Evolutionary conservation across 495 filamentous ascomycete genomes (phyloP).

Genomic region (Aspergillus campestris): DNA sequence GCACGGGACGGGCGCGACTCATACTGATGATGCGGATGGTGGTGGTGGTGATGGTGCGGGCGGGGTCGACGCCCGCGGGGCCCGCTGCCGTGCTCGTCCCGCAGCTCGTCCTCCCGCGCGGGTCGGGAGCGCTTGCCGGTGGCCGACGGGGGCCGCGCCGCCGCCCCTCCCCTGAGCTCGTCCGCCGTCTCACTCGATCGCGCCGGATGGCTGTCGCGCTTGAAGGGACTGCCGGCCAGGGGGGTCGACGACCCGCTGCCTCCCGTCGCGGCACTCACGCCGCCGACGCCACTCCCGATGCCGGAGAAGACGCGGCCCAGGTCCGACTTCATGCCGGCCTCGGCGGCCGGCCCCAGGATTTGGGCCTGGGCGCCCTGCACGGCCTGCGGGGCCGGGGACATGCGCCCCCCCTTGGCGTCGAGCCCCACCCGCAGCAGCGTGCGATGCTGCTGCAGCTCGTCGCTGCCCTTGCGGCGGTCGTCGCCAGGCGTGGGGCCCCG

Average conservation of each 20-base stretch:
- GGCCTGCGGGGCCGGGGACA: slow-evolving; percentile 82
- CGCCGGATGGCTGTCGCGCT: slow-evolving; percentile 31
- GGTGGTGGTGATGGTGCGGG: slow-evolving; percentile 33
- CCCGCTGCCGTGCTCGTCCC: too few relatives aligned
- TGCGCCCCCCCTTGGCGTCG: slow-evolving; percentile 41
- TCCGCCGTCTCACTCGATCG: slow-evolving; percentile 27
- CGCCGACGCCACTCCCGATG: slow-evolving; percentile 76
- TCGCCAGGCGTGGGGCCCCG: slow-evolving; percentile 20
- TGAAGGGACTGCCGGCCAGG: slow-evolving; percentile 47
- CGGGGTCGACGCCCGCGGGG: too few relatives aligned
- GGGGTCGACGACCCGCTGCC: slow-evolving; percentile 49
- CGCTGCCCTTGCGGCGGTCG: slow-evolving; percentile 48
- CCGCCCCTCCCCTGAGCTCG: slow-evolving; percentile 21
- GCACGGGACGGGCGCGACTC: slow-evolving; percentile 17
- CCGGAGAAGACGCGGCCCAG: slow-evolving; percentile 88
- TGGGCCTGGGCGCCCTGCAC: slow-evolving; percentile 86
- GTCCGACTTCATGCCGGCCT: slow-evolving; percentile 83
- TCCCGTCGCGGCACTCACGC: slow-evolving; percentile 44
- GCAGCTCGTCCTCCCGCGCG: slow-evolving; percentile 43
- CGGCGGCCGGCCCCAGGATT: slow-evolving; percentile 61
- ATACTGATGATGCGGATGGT: slow-evolving; percentile 53
- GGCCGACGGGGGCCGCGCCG: slow-evolving; percentile 41
- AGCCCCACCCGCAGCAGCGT: slow-evolving; percentile 35
- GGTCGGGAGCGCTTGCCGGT: slow-evolving; percentile 48
- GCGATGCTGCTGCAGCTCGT: slow-evolving; percentile 41